Percentiles rank a stretch among this genome's conserved stretches.
These are phyloP conservation scores for Saccharomyces pastorianus DNA, from an alignment of 1,139 yeast genomes.

Conservation along the genomic window DNA sequence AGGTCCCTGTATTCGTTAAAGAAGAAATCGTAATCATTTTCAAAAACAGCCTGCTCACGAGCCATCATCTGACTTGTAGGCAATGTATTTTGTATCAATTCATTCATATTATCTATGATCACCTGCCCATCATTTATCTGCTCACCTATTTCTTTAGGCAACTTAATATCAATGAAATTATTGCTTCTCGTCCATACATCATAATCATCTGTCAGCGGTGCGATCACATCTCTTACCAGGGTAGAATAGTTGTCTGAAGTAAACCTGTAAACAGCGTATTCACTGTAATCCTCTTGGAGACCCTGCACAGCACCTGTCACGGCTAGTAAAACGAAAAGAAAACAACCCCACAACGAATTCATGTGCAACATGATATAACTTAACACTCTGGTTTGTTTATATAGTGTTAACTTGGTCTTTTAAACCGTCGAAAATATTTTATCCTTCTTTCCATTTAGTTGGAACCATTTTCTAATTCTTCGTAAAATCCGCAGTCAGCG, in stretches of 20 bases:
- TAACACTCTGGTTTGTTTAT: neutral
- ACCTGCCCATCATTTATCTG: constrained; percentile 30
- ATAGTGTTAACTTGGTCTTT: neutral
- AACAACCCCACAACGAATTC: neutral
- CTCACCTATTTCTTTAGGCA: constrained; percentile 24
- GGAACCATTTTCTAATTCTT: neutral
- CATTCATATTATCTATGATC: constrained; percentile 55
- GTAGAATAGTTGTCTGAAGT: constrained; percentile 13
- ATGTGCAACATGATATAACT: neutral
- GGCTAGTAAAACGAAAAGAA: neutral
- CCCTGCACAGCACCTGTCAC: neutral
- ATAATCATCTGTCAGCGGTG: constrained; percentile 13
- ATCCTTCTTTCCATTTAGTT: neutral
- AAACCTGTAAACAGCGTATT: constrained; percentile 21
- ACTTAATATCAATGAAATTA: constrained; percentile 36
- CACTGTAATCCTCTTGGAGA: constrained; percentile 12
- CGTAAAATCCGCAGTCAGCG: neutral
- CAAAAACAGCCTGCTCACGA: constrained; percentile 3
- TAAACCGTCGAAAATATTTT: neutral
- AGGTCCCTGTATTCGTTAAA: constrained; percentile 66
- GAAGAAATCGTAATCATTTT: constrained; percentile 35
- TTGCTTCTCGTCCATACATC: constrained; percentile 32
- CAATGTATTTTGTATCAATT: constrained; percentile 45
- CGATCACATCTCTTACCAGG: constrained; percentile 26
- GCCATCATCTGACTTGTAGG: constrained; percentile 28